phyloP scores from a whole-genome alignment of 106 monocot species.

The Dendrobium huoshanense region DNA sequence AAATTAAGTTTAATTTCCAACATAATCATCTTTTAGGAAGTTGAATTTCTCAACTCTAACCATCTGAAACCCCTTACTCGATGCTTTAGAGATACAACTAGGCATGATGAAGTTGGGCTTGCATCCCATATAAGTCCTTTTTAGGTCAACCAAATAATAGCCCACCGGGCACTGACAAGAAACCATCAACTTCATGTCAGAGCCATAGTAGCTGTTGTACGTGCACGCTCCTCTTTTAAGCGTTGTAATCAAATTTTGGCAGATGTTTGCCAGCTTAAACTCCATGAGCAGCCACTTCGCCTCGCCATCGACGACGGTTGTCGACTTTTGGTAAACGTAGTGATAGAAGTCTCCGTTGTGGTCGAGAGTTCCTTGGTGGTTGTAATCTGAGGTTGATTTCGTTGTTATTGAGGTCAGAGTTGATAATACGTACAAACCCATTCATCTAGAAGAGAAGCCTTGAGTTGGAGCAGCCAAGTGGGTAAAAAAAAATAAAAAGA shows the following conservation, averaged over 20 bases:
- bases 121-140: constrained; percentile 6
- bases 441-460: neutral
- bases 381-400: neutral
- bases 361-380: constrained; percentile 1
- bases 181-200: too few species aligned
- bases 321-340: neutral
- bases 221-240: neutral
- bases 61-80: neutral
- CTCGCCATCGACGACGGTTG: neutral
- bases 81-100: neutral
- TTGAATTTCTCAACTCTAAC: neutral
- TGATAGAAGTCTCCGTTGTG: constrained; percentile 7
- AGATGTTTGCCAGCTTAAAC: neutral
- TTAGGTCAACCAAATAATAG: constrained; percentile 6
- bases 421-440: neutral
- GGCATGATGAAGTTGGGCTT: constrained; percentile 6
- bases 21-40: neutral
- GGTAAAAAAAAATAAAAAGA: too few species aligned
- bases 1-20: too few species aligned
- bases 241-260: neutral
- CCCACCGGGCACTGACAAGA: constrained; percentile 1
- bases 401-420: neutral
- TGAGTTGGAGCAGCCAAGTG: too few species aligned
- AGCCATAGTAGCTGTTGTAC: constrained; percentile 9
- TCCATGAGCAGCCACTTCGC: neutral